phyloP scores from a whole-genome alignment of 345 rosid genomes.

The Ailanthus altissimus region DNA sequence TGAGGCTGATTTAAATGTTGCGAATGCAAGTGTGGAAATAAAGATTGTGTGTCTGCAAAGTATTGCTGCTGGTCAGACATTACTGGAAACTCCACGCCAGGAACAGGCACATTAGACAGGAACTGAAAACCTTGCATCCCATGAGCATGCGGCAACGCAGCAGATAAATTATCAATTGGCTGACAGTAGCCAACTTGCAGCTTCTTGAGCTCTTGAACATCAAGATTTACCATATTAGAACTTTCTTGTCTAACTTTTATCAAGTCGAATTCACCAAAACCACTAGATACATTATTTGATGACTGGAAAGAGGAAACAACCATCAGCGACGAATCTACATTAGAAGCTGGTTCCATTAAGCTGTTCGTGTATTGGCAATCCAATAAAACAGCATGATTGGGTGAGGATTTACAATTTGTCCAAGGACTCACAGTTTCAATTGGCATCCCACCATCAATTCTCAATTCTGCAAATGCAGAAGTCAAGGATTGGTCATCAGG shows the following conservation, averaged over 20 bases:
- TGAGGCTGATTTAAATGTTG: conserved; percentile 43
- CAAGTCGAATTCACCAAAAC: conserved; percentile 38
- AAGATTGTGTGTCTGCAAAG: conserved; percentile 43
- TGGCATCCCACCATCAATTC: conserved; percentile 27
- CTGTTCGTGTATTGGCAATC: conserved; percentile 31
- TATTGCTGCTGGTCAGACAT: conserved; percentile 52
- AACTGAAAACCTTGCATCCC: conserved; percentile 45
- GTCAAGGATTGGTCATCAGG: conserved; percentile 62
- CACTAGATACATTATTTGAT: conserved; percentile 33
- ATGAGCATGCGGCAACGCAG: conserved; percentile 45
- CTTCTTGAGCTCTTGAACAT: conserved; percentile 43
- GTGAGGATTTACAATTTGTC: conserved; percentile 31
- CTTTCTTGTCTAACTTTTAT: conserved; percentile 36
- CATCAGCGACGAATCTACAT: conserved; percentile 29
- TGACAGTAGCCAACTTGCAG: conserved; percentile 47
- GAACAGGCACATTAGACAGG: conserved; percentile 36
- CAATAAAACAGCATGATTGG: conserved; percentile 26
- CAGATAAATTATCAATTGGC: conserved; percentile 34
- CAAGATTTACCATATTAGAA: conserved; percentile 29
- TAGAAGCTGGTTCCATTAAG: conserved; percentile 33
- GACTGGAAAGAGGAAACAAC: conserved; percentile 42
- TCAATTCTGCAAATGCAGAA: conserved; percentile 52
- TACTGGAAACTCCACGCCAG: conserved; percentile 43
- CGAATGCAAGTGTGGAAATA: conserved; percentile 42
- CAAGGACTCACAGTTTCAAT: conserved; percentile 22